Base-by-base conservation (phyloP, 2,329 filamentous ascomycete genomes). In the Daldinia eschscholtzii region DNA sequence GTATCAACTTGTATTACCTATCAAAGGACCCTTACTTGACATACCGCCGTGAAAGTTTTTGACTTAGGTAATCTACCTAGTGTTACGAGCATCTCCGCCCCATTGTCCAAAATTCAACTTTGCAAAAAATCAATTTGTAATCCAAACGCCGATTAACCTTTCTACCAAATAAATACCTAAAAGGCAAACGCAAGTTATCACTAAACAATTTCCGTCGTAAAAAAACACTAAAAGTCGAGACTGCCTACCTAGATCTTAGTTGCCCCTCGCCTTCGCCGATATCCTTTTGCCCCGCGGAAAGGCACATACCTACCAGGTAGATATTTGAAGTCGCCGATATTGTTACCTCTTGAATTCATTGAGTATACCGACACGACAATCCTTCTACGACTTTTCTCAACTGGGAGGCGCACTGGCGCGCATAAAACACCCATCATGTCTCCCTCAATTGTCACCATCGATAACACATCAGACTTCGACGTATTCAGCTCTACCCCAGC, bases 371-470 rank as follows among this genome's bases (percentile, higher is more conserved):
- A 35, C 18, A 48, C 18, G 26, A 61, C 52, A 48, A 35, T 18
- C n/a, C 53, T 48, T 35, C 37, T 9, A n/a, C 23, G 20, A 10
- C 28, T 56, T 35, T 61, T 37, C n/a, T 50, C n/a, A 13, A 61
- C 37, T 57, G 35, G 57, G 56, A 23, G 35, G 62, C 72, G 62
- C 68, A 64, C 30, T 18, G 20, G 52, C 20, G 64, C 67, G 62
- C 70, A 59, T n/a, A 30, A 30, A 30, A 20, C 46, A 37, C 18
- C 58, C 76, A 78, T 70, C 72, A 87, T 88, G 86, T 80, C 85
- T 59, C 85, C 86, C 75, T 82, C 84, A 56, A 78, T 86, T 72
- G 79, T 88, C 70, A 84, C 84, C 65, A 71, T 77, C 61, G 69
- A 75, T 59, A 73, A 72, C 37, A 69, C 73, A 23, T 68, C 72